Conservation (phyloP, 1,139 yeast genomes). For the Komagataea norvegica region DNA sequence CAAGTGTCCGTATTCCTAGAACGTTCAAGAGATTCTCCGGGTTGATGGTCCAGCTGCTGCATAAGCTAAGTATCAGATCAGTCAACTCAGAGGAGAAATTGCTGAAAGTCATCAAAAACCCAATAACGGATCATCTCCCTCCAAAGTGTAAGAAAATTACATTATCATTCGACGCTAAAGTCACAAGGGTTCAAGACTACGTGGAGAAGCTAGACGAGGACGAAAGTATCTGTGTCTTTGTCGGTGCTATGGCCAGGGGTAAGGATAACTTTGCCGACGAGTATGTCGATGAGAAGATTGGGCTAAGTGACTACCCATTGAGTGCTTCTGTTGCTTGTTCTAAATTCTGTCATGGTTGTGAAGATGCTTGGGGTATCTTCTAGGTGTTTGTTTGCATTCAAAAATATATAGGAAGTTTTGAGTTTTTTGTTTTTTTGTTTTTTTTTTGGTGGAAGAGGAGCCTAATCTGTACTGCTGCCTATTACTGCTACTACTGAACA, state of each 20-base stretch:
- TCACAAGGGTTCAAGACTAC: slow-evolving; percentile 83
- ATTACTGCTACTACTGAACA: too few relatives aligned
- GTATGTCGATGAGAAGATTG: slow-evolving; percentile 92
- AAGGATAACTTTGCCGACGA: slow-evolving; percentile 97
- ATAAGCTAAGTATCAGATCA: slow-evolving; percentile 85
- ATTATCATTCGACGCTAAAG: slow-evolving; percentile 88
- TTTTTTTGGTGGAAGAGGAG: not conserved
- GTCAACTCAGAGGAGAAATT: slow-evolving; percentile 94
- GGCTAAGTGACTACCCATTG: slow-evolving; percentile 89
- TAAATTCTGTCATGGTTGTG: slow-evolving; percentile 97
- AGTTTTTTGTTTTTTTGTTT: too few relatives aligned
- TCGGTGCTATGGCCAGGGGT: slow-evolving; percentile 99
- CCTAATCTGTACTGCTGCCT: too few relatives aligned
- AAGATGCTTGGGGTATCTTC: slow-evolving; percentile 90
- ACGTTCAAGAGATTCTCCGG: slow-evolving; percentile 97
- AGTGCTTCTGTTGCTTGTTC: slow-evolving; percentile 98
- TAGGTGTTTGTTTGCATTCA: slow-evolving; percentile 25
- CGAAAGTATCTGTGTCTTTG: slow-evolving; percentile 95
- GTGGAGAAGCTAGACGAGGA: slow-evolving; percentile 75
- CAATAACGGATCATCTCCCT: slow-evolving; percentile 94
- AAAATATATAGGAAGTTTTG: too few relatives aligned
- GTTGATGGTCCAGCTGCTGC: slow-evolving; percentile 92
- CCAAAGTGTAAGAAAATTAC: slow-evolving; percentile 93
- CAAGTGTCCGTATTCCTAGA: slow-evolving; percentile 94
- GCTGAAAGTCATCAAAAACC: slow-evolving; percentile 90